These are phyloP conservation scores for Elongisporangium undulatum DNA, from an alignment of 352 stramenopile genomes.

Conservation along the genomic window DNA sequence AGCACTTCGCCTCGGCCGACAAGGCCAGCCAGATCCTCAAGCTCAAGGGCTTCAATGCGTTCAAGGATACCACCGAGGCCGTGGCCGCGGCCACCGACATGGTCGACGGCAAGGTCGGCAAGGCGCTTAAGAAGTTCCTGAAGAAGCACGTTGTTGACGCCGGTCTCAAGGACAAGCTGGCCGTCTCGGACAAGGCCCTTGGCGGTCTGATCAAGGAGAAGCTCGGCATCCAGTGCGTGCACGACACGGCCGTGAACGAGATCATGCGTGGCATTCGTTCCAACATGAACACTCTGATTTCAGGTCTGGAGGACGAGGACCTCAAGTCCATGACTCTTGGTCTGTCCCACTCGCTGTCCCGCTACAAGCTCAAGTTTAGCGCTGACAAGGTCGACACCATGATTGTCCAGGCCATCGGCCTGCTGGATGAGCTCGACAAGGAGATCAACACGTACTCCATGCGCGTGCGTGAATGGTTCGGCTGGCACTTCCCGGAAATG, in stretches of 20 bases:
- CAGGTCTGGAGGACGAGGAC: constrained; percentile 86
- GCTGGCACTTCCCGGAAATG: constrained; percentile 97
- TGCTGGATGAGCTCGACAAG: constrained; percentile 99
- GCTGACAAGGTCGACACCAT: constrained; percentile 99
- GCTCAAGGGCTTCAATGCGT: constrained; percentile 97
- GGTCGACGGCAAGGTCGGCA: constrained; percentile 97
- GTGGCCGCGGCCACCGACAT: constrained; percentile 95
- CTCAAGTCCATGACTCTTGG: constrained; percentile 98
- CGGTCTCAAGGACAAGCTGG: constrained; percentile 93
- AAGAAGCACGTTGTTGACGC: constrained; percentile 98
- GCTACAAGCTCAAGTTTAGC: constrained; percentile 99
- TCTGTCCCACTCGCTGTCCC: constrained; percentile 96
- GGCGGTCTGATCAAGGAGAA: constrained; percentile 98
- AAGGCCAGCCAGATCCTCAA: constrained; percentile 92
- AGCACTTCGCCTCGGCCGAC: constrained; percentile 90
- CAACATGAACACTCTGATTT: constrained; percentile 95
- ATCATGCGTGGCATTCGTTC: constrained; percentile 96
- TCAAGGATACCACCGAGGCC: constrained; percentile 98
- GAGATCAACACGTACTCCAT: constrained; percentile 99
- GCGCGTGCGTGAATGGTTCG: constrained; percentile 99
- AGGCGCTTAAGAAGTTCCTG: constrained; percentile 98
- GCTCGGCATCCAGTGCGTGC: constrained; percentile 91
- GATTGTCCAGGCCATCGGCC: constrained; percentile 99
- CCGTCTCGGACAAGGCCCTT: constrained; percentile 96
- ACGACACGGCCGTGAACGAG: constrained; percentile 92